A percentile compares a stretch with the other conserved stretches of the same genome.
Evolutionary conservation across 2,329 filamentous ascomycete species (phyloP).

Genomic region (Diaporthe helianthi): DNA sequence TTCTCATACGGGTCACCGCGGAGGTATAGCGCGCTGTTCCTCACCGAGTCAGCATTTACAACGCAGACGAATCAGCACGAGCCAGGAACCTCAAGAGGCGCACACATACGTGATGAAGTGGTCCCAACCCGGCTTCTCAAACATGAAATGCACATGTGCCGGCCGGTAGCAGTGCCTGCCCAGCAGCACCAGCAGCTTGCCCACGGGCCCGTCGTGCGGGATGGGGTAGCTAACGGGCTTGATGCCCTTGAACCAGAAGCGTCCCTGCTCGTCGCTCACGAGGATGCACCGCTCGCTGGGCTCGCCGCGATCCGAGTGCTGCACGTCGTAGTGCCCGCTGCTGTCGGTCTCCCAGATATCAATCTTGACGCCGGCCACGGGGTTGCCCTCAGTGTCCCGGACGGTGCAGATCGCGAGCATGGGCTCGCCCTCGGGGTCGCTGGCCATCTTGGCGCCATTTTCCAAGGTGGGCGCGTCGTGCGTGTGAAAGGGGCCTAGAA

Average conservation of each 20-base stretch:
- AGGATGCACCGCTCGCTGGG: constrained; percentile 76
- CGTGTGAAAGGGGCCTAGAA: constrained; percentile 84
- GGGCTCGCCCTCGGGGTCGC: constrained; percentile 72
- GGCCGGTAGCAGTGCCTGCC: constrained; percentile 81
- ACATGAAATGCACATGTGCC: constrained; percentile 88
- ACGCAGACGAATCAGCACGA: background rate
- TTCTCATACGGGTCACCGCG: constrained; percentile 82
- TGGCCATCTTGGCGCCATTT: constrained; percentile 68
- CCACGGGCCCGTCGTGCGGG: constrained; percentile 84
- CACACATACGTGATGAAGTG: constrained; percentile 79
- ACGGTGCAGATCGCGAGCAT: constrained; percentile 78
- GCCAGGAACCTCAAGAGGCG: background rate
- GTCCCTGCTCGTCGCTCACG: constrained; percentile 70
- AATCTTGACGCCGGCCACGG: constrained; percentile 71
- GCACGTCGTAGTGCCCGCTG: constrained; percentile 83
- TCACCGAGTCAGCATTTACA: constrained; percentile 15
- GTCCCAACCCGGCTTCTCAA: constrained; percentile 80
- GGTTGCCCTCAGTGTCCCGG: constrained; percentile 67
- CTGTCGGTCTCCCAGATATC: constrained; percentile 89
- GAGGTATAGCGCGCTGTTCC: constrained; percentile 73
- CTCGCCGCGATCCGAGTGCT: constrained; percentile 68
- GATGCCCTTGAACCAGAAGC: constrained; percentile 86
- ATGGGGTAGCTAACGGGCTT: constrained; percentile 87
- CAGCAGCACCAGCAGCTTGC: constrained; percentile 69
- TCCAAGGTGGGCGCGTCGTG: constrained; percentile 70